phyloP scores from a whole-genome alignment of 2,329 filamentous ascomycete genomes.

The Tetracladium maxilliforme region DNA sequence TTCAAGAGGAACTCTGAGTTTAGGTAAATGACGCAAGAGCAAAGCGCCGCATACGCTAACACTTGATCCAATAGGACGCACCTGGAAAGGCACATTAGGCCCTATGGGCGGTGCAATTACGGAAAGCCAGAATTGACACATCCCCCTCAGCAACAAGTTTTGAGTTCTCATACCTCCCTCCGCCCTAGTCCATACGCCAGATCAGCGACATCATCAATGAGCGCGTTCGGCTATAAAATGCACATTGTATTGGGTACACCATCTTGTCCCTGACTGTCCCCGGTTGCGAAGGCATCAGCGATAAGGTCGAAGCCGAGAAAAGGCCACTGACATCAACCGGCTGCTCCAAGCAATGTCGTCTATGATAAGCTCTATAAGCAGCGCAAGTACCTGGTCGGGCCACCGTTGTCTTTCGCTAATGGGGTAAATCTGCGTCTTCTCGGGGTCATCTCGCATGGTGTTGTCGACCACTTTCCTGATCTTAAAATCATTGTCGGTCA shows the following conservation, averaged over 20 bases:
- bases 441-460: slow-evolving; percentile 31
- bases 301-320: slow-evolving; percentile 22
- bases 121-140: no score
- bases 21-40: no score
- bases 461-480: slow-evolving; percentile 31
- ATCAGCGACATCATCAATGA: slow-evolving; percentile 21
- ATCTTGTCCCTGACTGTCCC: slow-evolving; percentile 33
- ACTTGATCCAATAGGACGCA: no score
- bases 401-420: slow-evolving; percentile 41
- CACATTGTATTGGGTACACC: slow-evolving; percentile 30
- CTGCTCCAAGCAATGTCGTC: slow-evolving; percentile 38
- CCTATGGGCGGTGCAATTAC: no score
- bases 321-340: slow-evolving; percentile 23
- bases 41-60: no score
- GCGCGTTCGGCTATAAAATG: slow-evolving; percentile 25
- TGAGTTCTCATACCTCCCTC: no score
- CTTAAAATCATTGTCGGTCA: slow-evolving; percentile 31
- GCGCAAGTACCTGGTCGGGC: slow-evolving; percentile 43
- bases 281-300: slow-evolving; percentile 28
- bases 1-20: no score
- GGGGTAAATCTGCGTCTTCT: slow-evolving; percentile 43
- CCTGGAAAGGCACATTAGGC: no score
- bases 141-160: no score
- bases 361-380: slow-evolving; percentile 43
- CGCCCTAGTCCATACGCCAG: slow-evolving; percentile 2